A percentile compares a stretch with the other conserved stretches of the same genome.
phyloP scores from a whole-genome alignment of 768 basidiomycete species.

The Russula brevipes region DNA sequence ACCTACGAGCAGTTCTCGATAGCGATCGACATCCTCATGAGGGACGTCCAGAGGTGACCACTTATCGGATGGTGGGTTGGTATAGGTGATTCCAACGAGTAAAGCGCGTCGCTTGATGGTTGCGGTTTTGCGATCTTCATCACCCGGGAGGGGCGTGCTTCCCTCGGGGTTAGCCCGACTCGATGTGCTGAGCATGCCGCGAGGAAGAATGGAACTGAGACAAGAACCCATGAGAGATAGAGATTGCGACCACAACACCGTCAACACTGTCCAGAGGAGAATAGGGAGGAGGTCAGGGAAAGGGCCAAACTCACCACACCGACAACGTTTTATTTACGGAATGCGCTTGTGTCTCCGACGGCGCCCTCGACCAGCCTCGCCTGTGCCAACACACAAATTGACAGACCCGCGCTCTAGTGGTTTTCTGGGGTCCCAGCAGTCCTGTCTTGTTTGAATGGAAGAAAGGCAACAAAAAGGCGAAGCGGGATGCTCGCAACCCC shows the following conservation, averaged over 20 bases:
- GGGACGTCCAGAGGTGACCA: conserved; percentile 12
- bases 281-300: not conserved
- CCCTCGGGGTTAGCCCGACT: not conserved
- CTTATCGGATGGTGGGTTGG: not conserved
- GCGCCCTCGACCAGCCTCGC: not conserved
- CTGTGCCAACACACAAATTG: not conserved
- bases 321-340: not conserved
- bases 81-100: conserved; percentile 25
- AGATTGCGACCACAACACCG: not conserved
- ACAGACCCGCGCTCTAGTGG: not conserved
- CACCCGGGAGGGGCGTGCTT: not conserved
- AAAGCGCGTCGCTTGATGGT: conserved; percentile 19
- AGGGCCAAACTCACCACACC: not conserved
- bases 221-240: not conserved
- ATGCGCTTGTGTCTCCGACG: not conserved
- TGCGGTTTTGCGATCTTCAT: not conserved
- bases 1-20: conserved; percentile 13
- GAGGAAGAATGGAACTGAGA: not conserved
- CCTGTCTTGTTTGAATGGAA: too few relatives aligned
- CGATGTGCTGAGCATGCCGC: not conserved
- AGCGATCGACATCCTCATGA: conserved; percentile 21
- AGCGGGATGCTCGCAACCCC: not conserved
- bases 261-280: not conserved
- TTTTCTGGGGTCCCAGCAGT: not conserved
- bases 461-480: not conserved